phyloP scores from a whole-genome alignment of 1,284 basidiomycete genomes.

The Chondrostereum purpureum region DNA sequence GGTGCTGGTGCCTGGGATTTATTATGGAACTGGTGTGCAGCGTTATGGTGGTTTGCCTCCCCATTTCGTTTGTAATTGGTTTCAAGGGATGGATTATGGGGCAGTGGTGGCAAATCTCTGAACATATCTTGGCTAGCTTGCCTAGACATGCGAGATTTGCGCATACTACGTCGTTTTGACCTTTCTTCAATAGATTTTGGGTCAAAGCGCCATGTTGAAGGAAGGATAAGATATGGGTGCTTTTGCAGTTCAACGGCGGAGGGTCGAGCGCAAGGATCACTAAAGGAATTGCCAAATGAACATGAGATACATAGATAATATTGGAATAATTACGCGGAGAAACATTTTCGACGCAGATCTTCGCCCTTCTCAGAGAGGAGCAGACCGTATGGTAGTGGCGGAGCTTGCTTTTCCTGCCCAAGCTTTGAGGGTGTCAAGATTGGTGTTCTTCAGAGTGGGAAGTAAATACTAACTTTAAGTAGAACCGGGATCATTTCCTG shows the following conservation, averaged over 20 bases:
- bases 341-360: constrained; percentile 80
- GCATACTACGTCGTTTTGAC: not conserved
- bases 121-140: not conserved
- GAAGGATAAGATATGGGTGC: constrained; percentile 73
- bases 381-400: constrained; percentile 81
- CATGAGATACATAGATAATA: not conserved
- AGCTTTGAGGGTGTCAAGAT: constrained; percentile 38
- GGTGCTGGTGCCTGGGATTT: constrained; percentile 20
- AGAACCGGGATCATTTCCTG: constrained; percentile 30
- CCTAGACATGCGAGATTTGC: not conserved
- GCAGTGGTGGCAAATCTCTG: constrained; percentile 1
- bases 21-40: too few relatives aligned
- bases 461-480: constrained; percentile 25
- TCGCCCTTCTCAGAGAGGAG: constrained; percentile 58
- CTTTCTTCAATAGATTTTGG: constrained; percentile 20
- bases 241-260: constrained; percentile 67
- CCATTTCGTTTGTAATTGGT: too few relatives aligned
- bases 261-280: constrained; percentile 75
- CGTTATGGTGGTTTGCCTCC: too few relatives aligned
- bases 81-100: not conserved
- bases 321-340: constrained; percentile 54
- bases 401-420: constrained; percentile 61
- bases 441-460: not conserved
- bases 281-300: constrained; percentile 25
- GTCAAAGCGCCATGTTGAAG: constrained; percentile 63